A percentile compares a stretch with the other conserved stretches of the same genome.
Evolutionary conservation across 129 eudicot species (phyloP).

Genomic region (Artemisia tridentata): DNA sequence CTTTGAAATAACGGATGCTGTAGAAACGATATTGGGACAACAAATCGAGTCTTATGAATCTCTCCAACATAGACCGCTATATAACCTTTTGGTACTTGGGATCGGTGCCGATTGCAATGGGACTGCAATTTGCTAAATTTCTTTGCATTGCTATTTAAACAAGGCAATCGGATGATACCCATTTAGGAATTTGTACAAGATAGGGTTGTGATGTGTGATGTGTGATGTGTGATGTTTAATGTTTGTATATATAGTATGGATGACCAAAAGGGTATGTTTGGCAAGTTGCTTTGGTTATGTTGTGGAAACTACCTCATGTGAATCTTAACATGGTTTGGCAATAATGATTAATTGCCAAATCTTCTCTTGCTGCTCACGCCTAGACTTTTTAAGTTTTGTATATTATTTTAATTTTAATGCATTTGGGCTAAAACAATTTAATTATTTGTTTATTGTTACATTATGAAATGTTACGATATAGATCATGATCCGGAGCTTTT

Average conservation of each 20-base stretch:
- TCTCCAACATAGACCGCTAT: slow-evolving; percentile 60
- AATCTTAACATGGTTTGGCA: slow-evolving; percentile 24
- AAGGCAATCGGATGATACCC: slow-evolving; percentile 20
- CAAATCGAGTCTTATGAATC: slow-evolving; percentile 31
- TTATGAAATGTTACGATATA: too few species aligned
- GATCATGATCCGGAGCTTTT: too few species aligned
- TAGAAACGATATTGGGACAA: slow-evolving; percentile 43
- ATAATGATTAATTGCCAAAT: slow-evolving; percentile 10
- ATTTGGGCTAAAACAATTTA: too few species aligned
- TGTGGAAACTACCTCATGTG: slow-evolving; percentile 19
- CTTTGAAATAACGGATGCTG: slow-evolving; percentile 49
- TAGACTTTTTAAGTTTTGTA: neutral
- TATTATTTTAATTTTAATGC: neutral
- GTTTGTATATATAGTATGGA: slow-evolving; percentile 16
- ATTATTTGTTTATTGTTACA: too few species aligned
- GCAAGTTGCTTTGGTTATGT: slow-evolving; percentile 11
- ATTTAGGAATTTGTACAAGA: neutral
- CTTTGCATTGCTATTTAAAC: neutral
- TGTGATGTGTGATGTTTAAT: neutral
- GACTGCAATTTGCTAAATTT: slow-evolving; percentile 20
- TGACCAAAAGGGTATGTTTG: slow-evolving; percentile 10
- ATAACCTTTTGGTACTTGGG: slow-evolving; percentile 44
- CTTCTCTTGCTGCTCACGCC: slow-evolving; percentile 28
- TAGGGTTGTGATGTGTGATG: neutral
- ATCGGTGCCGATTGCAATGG: slow-evolving; percentile 9